Percentiles rank a stretch among this genome's conserved stretches.
These are phyloP conservation scores for Crithidia expoeki DNA, from an alignment of 208 protist genomes.

Conservation along the genomic window DNA sequence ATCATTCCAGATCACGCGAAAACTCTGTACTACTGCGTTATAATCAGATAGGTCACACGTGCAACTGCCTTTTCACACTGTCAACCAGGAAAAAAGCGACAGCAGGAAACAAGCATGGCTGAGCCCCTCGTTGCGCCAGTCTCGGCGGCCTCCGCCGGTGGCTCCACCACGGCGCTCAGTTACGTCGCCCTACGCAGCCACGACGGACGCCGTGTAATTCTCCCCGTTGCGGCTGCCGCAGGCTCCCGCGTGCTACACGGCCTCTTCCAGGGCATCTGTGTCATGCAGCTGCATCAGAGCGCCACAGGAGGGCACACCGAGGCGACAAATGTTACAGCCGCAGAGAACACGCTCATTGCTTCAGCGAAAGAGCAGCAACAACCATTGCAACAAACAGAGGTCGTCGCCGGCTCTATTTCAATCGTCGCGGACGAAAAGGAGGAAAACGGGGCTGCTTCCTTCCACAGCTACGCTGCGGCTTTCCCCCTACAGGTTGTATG, in stretches of 20 bases:
- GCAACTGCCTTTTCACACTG: too few relatives aligned
- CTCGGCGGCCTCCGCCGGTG: neutral
- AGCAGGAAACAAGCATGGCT: neutral
- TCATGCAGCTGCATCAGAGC: constrained; percentile 32
- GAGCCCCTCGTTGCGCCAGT: constrained; percentile 5
- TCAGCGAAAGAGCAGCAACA: neutral
- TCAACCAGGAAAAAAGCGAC: neutral
- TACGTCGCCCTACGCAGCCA: constrained; percentile 55
- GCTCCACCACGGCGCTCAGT: constrained; percentile 24
- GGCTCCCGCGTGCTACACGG: constrained; percentile 58
- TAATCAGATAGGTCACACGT: too few relatives aligned
- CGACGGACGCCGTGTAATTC: constrained; percentile 55
- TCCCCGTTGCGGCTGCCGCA: constrained; percentile 58
- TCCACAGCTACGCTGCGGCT: constrained; percentile 25
- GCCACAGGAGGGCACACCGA: neutral
- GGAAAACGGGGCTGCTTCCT: constrained; percentile 8
- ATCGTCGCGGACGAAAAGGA: constrained; percentile 8
- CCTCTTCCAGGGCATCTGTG: constrained; percentile 54
- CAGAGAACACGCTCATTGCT: neutral
- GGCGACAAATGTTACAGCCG: neutral
- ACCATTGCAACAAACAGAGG: neutral
- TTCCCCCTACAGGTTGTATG: constrained; percentile 21
- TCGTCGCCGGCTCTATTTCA: neutral
- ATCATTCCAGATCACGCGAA: too few relatives aligned
- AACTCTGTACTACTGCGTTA: too few relatives aligned